Percentiles rank a stretch among this genome's conserved stretches.
Evolutionary conservation across 148 eudicot genomes (phyloP).

Genomic region (Salicornia ramosissima): DNA sequence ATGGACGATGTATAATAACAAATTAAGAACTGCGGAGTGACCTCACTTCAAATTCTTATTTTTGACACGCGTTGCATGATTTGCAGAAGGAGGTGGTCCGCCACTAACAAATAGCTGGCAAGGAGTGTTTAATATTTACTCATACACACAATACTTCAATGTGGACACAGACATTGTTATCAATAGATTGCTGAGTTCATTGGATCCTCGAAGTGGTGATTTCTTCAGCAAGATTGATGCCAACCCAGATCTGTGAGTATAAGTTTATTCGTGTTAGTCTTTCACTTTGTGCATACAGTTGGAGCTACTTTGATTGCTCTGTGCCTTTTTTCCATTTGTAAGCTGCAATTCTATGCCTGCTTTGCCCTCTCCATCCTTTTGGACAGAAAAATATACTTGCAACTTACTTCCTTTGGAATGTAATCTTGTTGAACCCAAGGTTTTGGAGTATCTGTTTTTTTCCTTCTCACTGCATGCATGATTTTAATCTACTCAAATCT

Average conservation of each 20-base stretch:
- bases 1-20: too few relatives aligned
- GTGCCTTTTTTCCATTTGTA: background rate
- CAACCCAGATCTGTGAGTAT: constrained; percentile 95
- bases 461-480: too few relatives aligned
- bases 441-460: too few relatives aligned
- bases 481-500: background rate
- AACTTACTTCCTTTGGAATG: background rate
- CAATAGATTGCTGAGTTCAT: constrained; percentile 73
- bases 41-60: background rate
- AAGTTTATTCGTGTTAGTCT: background rate
- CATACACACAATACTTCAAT: constrained; percentile 84
- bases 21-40: too few relatives aligned
- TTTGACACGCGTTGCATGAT: constrained; percentile 11
- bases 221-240: constrained; percentile 91
- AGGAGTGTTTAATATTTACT: constrained; percentile 71
- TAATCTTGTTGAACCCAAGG: background rate
- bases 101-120: constrained; percentile 65
- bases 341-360: background rate
- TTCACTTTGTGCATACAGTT: background rate
- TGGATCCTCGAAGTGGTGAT: constrained; percentile 78
- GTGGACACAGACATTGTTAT: constrained; percentile 87
- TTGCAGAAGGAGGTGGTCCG: constrained; percentile 64
- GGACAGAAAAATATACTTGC: background rate
- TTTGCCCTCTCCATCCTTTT: background rate
- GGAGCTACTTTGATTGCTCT: constrained; percentile 2